A percentile compares a stretch with the other conserved stretches of the same genome.
These are phyloP conservation scores for Pichia manshurica DNA, from an alignment of 805 yeast genomes.

Conservation along the genomic window DNA sequence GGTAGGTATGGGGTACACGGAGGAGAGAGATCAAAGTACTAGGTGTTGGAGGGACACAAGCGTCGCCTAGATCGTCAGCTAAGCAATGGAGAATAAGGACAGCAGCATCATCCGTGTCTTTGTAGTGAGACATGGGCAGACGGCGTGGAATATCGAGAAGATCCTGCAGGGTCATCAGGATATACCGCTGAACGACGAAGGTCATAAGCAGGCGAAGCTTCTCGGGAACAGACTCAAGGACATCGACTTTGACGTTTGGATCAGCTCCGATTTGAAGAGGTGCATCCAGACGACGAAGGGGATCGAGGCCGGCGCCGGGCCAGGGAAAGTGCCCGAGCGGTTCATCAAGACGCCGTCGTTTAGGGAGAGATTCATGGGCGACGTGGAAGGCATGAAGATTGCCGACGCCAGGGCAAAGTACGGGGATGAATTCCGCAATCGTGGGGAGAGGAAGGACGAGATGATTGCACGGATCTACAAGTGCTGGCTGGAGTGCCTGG, in stretches of 20 bases:
- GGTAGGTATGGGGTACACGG: too few relatives aligned
- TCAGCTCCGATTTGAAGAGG: constrained; percentile 50
- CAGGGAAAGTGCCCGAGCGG: neutral
- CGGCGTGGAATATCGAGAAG: constrained; percentile 62
- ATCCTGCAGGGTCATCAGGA: constrained; percentile 78
- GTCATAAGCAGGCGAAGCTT: constrained; percentile 51
- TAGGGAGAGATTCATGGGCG: constrained; percentile 77
- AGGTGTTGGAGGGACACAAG: neutral
- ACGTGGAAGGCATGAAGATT: constrained; percentile 67
- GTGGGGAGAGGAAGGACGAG: constrained; percentile 54
- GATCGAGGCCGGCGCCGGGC: constrained; percentile 30
- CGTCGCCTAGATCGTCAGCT: too few relatives aligned
- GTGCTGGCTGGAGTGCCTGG: constrained; percentile 34
- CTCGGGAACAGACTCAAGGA: constrained; percentile 43
- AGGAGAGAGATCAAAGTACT: too few relatives aligned
- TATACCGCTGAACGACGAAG: constrained; percentile 56
- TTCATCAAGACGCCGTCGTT: constrained; percentile 32
- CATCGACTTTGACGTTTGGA: constrained; percentile 37
- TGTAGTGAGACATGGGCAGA: constrained; percentile 79
- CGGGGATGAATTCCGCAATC: constrained; percentile 53
- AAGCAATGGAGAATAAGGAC: constrained; percentile 8
- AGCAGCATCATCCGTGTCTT: constrained; percentile 34
- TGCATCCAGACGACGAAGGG: constrained; percentile 50
- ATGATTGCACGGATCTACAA: constrained; percentile 42
- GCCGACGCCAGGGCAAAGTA: constrained; percentile 55